A percentile compares a stretch with the other conserved stretches of the same genome.
These are phyloP conservation scores for Pythium brachiatum DNA, from an alignment of 352 stramenopile species.

Conservation along the genomic window DNA sequence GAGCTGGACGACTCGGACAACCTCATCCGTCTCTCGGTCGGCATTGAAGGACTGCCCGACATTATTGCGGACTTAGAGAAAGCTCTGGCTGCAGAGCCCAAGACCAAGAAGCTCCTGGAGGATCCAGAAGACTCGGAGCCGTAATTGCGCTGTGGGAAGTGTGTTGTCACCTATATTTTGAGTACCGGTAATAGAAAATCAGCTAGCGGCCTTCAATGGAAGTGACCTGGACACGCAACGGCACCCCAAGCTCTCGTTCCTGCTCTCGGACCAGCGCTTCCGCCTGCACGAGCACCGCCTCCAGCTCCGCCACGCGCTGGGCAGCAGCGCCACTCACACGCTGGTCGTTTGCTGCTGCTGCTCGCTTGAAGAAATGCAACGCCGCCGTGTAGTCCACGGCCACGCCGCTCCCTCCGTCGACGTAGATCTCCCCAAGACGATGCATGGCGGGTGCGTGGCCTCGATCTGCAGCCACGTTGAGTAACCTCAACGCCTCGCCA, in stretches of 20 bases:
- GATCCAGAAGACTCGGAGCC: neutral
- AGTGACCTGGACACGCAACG: conserved; percentile 41
- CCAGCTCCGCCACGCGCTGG: conserved; percentile 35
- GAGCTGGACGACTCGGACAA: conserved; percentile 91
- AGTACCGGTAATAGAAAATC: too few species aligned
- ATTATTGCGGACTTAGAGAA: conserved; percentile 89
- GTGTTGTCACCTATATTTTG: too few species aligned
- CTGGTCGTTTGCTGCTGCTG: conserved; percentile 29
- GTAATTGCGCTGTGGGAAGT: too few species aligned
- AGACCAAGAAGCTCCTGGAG: conserved; percentile 15
- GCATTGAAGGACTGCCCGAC: conserved; percentile 91
- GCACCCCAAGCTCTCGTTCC: conserved; percentile 42
- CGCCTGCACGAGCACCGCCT: conserved; percentile 35
- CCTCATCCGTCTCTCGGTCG: conserved; percentile 91
- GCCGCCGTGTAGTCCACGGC: conserved; percentile 41
- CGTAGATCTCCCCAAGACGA: conserved; percentile 48
- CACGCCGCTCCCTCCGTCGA: conserved; percentile 27
- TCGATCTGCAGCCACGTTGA: conserved; percentile 38
- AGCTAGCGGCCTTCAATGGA: conserved; percentile 29
- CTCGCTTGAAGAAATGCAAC: conserved; percentile 44
- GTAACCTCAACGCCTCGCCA: conserved; percentile 27
- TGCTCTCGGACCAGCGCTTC: conserved; percentile 39
- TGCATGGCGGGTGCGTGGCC: conserved; percentile 49
- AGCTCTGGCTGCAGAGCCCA: conserved; percentile 61
- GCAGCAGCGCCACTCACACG: conserved; percentile 28